Base-by-base conservation (phyloP, 192 early-diverging fungal genomes). In the Entomortierella chlamydospora region DNA sequence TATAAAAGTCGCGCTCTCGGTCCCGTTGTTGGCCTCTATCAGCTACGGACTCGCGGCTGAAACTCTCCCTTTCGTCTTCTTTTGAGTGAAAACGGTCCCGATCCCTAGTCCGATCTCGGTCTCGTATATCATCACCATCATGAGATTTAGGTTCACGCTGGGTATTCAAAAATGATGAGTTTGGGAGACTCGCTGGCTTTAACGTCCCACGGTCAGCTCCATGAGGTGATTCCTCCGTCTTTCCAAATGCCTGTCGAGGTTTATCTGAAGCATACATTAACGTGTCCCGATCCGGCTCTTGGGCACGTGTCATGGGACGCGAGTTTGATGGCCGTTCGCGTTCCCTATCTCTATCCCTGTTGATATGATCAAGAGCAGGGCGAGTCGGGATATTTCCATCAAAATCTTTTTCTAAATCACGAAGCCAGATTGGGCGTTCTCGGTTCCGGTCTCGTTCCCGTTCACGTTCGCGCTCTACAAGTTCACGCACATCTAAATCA, bases 381-480 rank as follows among this genome's bases (percentile, higher is more conserved):
- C 76, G 61, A 4, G 41, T 70, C 4, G 63, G 63, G 10, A 64
- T 41, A 17, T 45, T 20, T 13, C 51, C 42, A 28, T 79, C 68
- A 45, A 52, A 49, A 39, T 79, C 76, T 30, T 70, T 79, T 12
- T 79, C 76, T 5, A 31, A 51, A 4, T 70, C 68, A 31, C 59
- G 76, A 25, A 70, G 56, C 67, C 76, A 66, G 6, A 61, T 79
- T 0, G 76, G 68, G 9, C 76, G 67, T 7, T 79, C 76, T 5
- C 76, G 68, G 63, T 60, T 43, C 18, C 72, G 72, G 25, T 72
- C 69, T n/a, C 69, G 58, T 47, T 71, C 69, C 7, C 69, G 49
- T 18, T 78, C 73, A 22, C 73, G 73, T 29, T 77, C 76, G 4
- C 61, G 67, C 30, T 79, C 76, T 12, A 70, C 76, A 34, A 79